Evolutionary conservation across 768 basidiomycete genomes (phyloP), one percentile per base, ranked within the genome.

Genomic region (Kwoniella botswanensis): DNA sequence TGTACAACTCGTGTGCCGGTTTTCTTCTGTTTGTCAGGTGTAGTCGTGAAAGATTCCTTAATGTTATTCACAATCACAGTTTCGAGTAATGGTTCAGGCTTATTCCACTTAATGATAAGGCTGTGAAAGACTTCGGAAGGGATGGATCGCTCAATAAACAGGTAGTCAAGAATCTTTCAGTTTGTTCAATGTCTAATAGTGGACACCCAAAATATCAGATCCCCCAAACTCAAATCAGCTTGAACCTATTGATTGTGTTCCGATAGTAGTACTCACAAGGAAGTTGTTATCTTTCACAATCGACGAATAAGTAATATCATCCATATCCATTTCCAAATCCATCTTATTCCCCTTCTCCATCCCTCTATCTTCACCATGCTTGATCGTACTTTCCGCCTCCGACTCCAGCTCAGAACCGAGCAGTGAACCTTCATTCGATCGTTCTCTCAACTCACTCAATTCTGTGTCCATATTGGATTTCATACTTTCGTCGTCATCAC

Each of bases 111-210:
- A 26, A 26, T 26, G 26, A 26, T 26, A 26, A 26, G 24, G 24
- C 24, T 26, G 24, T 26, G 29, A 29, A 29, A 29, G 29, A 35
- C 7, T 7, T 35, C 35, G 35, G 29, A 6, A 7, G 35, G 35
- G 7, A 52, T 52, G 3, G 24, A 55, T 21, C 21, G 21, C 21
- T 55, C 9, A 55, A 22, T 24, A 22, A 18, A 55, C 21, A 22
- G 54, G 18, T 55, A 55, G 54, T 55, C 54, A 55, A 55, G 54
- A 55, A n/a, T 55, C 54, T 12, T 21, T 55, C 18, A 55, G 1
- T 55, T 55, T 55, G n/a, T 55, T 24, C 21, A 15, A 55, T 18
- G n/a, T 55, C 54, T 55, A 55, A n/a, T 52, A 15, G 50, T 52
- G 15, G n/a, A 24, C 24, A n/a, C 24, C 13, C 21, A 55, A 55